Base-by-base conservation (phyloP, 2,329 filamentous ascomycete species). In the Talaromyces albobiverticillius region DNA sequence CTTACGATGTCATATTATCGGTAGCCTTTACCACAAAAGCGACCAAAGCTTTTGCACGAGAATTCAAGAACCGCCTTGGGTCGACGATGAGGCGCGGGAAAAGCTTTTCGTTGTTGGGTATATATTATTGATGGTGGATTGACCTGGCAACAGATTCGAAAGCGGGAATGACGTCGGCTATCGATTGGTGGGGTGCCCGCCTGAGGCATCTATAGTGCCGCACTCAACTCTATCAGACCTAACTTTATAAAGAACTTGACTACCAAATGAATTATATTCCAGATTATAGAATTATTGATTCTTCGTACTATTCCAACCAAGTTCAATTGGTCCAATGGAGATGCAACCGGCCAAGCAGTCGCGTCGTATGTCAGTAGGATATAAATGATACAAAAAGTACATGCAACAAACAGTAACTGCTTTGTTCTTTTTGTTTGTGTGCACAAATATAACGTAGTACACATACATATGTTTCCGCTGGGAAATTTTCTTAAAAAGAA, bases 1-100 rank as follows among this genome's bases (percentile, higher is more conserved):
- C 69, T 60, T 62, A 72, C 70, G 68, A 71, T 55, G 68, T 61
- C 70, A 71, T 71, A 57, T 53, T 56, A 16, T n/a, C 16, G 46
- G 16, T 42, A 31, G 48, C 16, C 13, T 41, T 16, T 20, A 1
- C 16, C 18, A 40, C 10, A 38, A 38, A 38, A 16, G 9, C 36
- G 9, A 22, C 20, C 6, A 16, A n/a, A 40, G 16, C n/a, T 16
- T 9, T 40, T 11, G 16, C 9, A 18, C 9, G 20, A 40, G 16
- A 16, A 10, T 40, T 22, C 36, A 22, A 40, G 7, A 38, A 9
- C 2, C 9, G 10, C 5, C 26, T 10, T 29, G n/a, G 10, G 5
- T 10, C 18, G 40, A 36, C 6, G 29, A 23, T 34, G 22, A 11
- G 16, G 14, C 14, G 29, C 34, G n/a, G 41, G n/a, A 18, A 23